Base-by-base conservation (phyloP, 805 yeast species). In the Candida fluviatilis region DNA sequence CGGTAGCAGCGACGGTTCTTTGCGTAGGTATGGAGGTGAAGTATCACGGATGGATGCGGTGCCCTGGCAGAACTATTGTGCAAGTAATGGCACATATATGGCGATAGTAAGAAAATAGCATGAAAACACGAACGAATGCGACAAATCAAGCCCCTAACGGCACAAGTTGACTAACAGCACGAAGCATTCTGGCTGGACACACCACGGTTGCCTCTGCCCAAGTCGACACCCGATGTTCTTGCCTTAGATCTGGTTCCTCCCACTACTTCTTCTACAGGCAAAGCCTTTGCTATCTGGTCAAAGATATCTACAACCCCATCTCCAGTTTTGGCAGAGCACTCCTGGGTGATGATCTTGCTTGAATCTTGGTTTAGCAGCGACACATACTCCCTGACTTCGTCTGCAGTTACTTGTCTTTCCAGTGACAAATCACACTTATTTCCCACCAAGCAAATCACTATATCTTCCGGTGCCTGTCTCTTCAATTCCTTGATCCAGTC, bases 371-470 rank as follows among this genome's bases (percentile, higher is more conserved):
- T 29, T 13, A 62, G 48, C 39, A 49, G 53, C 24, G 45, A 51
- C 14, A 66, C 47, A 40, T 79, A 81, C 24, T 73, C 66, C 47
- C 63, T 61, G 0, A 86, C 85, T 38, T 62, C 68, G 12, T 43
- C 40, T 40, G 55, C 58, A 3, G 55, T 60, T 2, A 68, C 70
- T 38, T 66, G 60, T 35, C 89, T 66, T 25, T 72, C 70, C 3
- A 59, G 62, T 12, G 57, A 73, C 47, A 84, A 63, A 62, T 84
- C 95, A 1, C 71, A 49, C 53, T 84, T 84, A 54, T 84, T 84
- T n/a, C 90, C 95, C n/a, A 82, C 86, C 28, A 84, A 59, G 24
- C 91, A 87, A 46, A 93, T 85, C 32, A 89, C 80, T 37, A 90
- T 78, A 38, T 80, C 77, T 39, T 74, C 56, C 11, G 75, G 76